Base-by-base conservation (phyloP, 805 yeast species). In the Brettanomyces nanus region DNA sequence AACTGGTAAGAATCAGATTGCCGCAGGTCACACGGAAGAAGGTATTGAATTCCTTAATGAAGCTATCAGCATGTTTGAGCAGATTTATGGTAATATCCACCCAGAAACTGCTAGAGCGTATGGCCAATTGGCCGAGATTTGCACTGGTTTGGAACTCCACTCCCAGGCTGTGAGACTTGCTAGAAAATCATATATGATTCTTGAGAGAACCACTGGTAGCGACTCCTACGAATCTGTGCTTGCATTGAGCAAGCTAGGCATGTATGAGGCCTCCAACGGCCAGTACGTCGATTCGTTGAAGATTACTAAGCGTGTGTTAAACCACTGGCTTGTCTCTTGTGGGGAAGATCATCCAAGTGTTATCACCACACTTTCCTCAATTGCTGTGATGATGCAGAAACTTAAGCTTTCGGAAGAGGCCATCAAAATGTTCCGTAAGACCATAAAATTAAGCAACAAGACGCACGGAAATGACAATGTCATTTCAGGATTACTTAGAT, bases 21-120 rank as follows among this genome's bases (percentile, higher is more conserved):
- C 66, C 41, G 43, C 57, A 19, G 53, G 66, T 41, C 54, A 57
- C 27, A 69, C 67, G 42, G 74, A 72, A 6, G 62, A 73, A 17
- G 94, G 87, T 11, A 6, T 35, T 76, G 75, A 73, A 25, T 68
- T 84, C 37, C 62, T 89, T 47, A 61, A 69, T 22, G 95, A 90
- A 57, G 69, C 92, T 21, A 63, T 85, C 26, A 62, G 80, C 6
- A 68, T 86, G 38, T 75, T 76, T 45, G 95, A 87, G 56, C 95
- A 86, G 54, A 76, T 85, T 22, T 84, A 84, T 49, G 96, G 97
- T 22, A 56, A 69, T 20, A 71, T 90, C 22, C 92, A 89, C 52
- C 72, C 81, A 6, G 86, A 80, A 48, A 83, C 89, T 21, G 86
- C 90, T 11, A 73, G 73, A 36, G 77, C 78, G 26, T 81, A 80